These are phyloP conservation scores for Zizania palustris DNA, from an alignment of 202 grass and related monocot genomes.

Conservation along the genomic window DNA sequence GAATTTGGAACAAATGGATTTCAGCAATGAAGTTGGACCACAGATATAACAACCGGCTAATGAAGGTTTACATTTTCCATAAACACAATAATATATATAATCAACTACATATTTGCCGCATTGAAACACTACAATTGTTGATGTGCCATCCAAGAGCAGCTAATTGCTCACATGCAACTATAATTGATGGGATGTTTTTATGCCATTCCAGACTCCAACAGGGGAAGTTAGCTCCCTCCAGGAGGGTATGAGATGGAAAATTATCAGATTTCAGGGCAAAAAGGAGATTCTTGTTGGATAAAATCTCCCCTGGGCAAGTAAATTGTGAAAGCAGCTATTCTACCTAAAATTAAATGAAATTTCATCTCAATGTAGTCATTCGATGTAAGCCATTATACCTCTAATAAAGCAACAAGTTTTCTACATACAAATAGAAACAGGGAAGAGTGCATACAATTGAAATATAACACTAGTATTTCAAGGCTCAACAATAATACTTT, in stretches of 20 bases:
- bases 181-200: background rate
- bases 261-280: background rate
- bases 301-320: background rate
- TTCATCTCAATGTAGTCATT: background rate
- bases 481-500: background rate
- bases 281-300: background rate
- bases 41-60: background rate
- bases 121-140: background rate
- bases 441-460: background rate
- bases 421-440: background rate
- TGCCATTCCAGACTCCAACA: background rate
- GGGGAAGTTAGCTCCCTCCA: background rate
- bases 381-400: background rate
- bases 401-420: conserved; percentile 14
- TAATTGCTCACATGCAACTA: background rate
- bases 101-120: background rate
- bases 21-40: background rate
- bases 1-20: background rate
- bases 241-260: background rate
- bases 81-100: background rate
- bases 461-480: background rate
- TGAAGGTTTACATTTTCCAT: background rate
- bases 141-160: background rate
- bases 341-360: background rate
- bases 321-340: background rate